phyloP scores from a whole-genome alignment of 1,284 basidiomycete genomes.

The Gymnopus androsaceus region DNA sequence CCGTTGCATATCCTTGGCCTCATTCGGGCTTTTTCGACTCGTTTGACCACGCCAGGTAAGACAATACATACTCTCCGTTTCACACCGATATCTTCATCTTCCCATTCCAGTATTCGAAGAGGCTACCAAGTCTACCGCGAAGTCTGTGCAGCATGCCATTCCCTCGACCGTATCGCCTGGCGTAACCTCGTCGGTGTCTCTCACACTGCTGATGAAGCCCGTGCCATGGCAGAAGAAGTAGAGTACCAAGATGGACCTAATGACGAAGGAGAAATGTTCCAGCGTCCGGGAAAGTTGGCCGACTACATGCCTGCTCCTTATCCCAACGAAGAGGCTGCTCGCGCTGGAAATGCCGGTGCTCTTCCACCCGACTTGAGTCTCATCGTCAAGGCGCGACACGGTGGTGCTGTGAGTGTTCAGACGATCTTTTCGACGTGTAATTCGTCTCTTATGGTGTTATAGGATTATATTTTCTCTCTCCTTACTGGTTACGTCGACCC shows the following conservation, averaged over 20 bases:
- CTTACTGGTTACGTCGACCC: conserved; percentile 97
- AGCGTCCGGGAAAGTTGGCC: conserved; percentile 94
- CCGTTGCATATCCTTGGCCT: conserved; percentile 87
- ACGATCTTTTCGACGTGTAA: not conserved
- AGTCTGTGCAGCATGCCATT: conserved; percentile 98
- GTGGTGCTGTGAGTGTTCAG: conserved; percentile 72
- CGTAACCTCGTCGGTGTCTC: conserved; percentile 98
- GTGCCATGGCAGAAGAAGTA: conserved; percentile 92
- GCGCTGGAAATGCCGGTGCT: conserved; percentile 92
- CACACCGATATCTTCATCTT: conserved; percentile 13
- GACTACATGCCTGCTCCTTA: conserved; percentile 98
- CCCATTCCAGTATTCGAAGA: conserved; percentile 79
- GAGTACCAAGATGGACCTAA: conserved; percentile 98
- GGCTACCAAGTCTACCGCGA: conserved; percentile 99
- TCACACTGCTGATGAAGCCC: conserved; percentile 91
- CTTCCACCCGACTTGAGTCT: conserved; percentile 96
- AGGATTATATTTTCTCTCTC: conserved; percentile 98
- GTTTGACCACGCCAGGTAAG: conserved; percentile 92
- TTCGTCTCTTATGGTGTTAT: conserved; percentile 22
- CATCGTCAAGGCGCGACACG: conserved; percentile 98
- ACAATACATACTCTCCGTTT: not conserved
- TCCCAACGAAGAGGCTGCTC: conserved; percentile 97
- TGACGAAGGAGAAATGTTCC: conserved; percentile 97
- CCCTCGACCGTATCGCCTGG: conserved; percentile 99
- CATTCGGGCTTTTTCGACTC: conserved; percentile 88